phyloP scores from a whole-genome alignment of 2,329 filamentous ascomycete species.

The Aspergillus quadricinctus region DNA sequence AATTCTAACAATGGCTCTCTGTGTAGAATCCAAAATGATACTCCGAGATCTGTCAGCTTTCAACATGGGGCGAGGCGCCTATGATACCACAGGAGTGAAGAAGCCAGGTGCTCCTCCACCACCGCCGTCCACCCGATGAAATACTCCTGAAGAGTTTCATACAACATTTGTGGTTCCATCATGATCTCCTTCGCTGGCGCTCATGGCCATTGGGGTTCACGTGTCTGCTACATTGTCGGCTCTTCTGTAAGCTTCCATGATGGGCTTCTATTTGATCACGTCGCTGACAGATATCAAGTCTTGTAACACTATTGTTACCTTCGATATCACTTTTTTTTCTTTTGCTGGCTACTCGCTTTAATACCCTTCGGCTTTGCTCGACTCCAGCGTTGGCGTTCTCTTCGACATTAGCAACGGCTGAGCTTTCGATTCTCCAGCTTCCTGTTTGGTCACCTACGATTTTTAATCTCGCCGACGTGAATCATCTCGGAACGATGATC shows the following conservation, averaged over 20 bases:
- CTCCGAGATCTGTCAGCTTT: conserved; percentile 37
- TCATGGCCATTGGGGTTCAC: conserved; percentile 24
- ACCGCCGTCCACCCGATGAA: conserved; percentile 29
- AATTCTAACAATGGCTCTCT: conserved; percentile 28
- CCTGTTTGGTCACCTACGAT: conserved; percentile 5
- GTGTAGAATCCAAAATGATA: conserved; percentile 38
- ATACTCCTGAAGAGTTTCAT: conserved; percentile 16
- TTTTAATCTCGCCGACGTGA: conserved; percentile 18
- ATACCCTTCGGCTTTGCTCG: conserved; percentile 15
- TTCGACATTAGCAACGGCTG: conserved; percentile 13
- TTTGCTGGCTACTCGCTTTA: conserved; percentile 18
- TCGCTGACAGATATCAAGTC: conserved; percentile 20
- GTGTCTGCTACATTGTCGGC: conserved; percentile 23
- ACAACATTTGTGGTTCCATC: conserved; percentile 17
- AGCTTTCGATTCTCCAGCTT: conserved; percentile 8
- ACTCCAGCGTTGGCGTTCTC: conserved; percentile 23
- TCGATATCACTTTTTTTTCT: conserved; percentile 13
- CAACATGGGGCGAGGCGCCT: conserved; percentile 50
- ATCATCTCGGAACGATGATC: conserved; percentile 14
- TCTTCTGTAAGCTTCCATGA: conserved; percentile 15
- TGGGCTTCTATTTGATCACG: conserved; percentile 18
- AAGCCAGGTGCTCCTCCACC: conserved; percentile 45
- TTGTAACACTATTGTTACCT: conserved; percentile 28
- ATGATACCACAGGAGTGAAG: conserved; percentile 50
- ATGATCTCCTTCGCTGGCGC: conserved; percentile 16